phyloP scores from a whole-genome alignment of 805 yeast species.

The Saccharomycopsis sp. region DNA sequence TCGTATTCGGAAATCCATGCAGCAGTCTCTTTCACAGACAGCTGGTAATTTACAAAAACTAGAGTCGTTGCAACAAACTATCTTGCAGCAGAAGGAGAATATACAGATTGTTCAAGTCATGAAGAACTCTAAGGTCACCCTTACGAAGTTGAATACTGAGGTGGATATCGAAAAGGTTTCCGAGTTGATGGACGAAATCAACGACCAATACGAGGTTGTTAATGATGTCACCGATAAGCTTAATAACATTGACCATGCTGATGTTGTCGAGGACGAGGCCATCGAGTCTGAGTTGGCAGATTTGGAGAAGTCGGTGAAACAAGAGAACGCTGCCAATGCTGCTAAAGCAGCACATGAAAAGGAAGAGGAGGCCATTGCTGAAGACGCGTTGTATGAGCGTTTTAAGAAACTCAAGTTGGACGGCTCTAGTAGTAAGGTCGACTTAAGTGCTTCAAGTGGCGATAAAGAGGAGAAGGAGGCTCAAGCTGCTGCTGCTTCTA shows the following conservation, averaged over 20 bases:
- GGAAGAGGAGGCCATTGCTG: neutral
- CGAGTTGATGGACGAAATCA: constrained; percentile 11
- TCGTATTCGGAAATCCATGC: constrained; percentile 13
- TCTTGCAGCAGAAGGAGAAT: constrained; percentile 14
- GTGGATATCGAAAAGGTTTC: constrained; percentile 14
- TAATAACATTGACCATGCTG: constrained; percentile 7
- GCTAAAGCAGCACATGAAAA: neutral
- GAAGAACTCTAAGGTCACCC: constrained; percentile 11
- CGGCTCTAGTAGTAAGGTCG: neutral
- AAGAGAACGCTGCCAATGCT: neutral
- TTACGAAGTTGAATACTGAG: constrained; percentile 17
- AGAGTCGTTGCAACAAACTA: constrained; percentile 9
- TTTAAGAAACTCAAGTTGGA: neutral
- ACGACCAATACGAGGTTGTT: constrained; percentile 11
- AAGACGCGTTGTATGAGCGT: neutral
- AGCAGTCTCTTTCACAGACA: constrained; percentile 7
- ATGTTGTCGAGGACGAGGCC: constrained; percentile 21
- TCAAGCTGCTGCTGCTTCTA: neutral
- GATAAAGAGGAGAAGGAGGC: neutral
- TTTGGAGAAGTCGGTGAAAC: neutral
- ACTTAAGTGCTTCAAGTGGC: neutral
- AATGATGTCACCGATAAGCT: constrained; percentile 14
- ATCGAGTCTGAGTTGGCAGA: constrained; percentile 2
- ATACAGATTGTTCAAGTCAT: constrained; percentile 11
- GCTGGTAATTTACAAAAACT: constrained; percentile 14